Evolutionary conservation across 345 rosid species (phyloP).

Genomic region (Trapa incisa): DNA sequence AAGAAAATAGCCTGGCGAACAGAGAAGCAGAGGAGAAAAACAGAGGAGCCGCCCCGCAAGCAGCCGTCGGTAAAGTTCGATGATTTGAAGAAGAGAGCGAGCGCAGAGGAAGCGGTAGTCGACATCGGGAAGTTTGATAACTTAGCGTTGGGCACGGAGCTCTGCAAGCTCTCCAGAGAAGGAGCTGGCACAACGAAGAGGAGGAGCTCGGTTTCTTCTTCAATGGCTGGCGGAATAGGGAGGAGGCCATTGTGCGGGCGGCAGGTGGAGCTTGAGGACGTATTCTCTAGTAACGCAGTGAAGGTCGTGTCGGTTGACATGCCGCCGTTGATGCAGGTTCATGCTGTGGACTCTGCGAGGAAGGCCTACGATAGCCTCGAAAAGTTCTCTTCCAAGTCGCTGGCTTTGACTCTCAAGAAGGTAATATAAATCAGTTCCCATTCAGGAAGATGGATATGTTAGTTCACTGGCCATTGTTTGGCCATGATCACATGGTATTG

Average conservation of each 20-base stretch:
- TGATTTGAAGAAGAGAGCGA: not conserved
- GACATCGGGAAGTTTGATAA: conserved; percentile 2
- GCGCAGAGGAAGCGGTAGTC: conserved; percentile 4
- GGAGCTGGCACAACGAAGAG: conserved; percentile 16
- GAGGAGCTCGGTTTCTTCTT: conserved; percentile 23
- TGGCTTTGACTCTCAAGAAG: conserved; percentile 60
- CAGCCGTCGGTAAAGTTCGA: conserved; percentile 6
- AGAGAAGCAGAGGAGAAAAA: conserved; percentile 14
- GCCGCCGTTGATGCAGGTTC: conserved; percentile 80
- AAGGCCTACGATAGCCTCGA: conserved; percentile 55
- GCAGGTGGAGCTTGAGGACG: conserved; percentile 38
- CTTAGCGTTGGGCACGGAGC: conserved; percentile 3
- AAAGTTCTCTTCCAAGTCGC: conserved; percentile 54
- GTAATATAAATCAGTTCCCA: conserved; percentile 6
- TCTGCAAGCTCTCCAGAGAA: conserved; percentile 7
- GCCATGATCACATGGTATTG: too few species aligned
- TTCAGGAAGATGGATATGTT: not conserved
- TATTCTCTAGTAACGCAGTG: conserved; percentile 51
- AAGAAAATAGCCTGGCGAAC: conserved; percentile 7
- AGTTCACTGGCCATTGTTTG: too few species aligned
- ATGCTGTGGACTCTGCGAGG: conserved; percentile 62
- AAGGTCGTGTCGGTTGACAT: conserved; percentile 60
- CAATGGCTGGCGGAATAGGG: conserved; percentile 19
- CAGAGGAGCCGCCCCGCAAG: conserved; percentile 20
- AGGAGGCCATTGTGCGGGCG: conserved; percentile 43